Conservation (phyloP, 257 asterid species). For the Solanum gandarillasii region DNA sequence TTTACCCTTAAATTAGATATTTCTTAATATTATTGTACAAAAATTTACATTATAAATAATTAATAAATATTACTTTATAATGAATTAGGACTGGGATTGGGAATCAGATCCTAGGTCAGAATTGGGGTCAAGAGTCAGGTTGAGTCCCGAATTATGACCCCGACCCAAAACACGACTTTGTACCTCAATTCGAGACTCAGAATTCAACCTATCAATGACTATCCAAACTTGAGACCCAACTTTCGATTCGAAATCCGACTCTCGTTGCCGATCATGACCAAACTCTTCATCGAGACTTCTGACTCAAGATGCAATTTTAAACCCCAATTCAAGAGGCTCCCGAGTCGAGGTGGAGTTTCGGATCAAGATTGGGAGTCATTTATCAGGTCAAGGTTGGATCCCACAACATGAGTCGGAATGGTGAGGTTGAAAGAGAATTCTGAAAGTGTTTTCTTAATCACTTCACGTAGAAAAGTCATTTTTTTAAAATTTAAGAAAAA, state of each 20-base stretch:
- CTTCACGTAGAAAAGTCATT: no score
- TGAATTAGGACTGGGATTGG: background rate
- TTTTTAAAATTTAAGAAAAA: no score
- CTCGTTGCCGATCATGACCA: background rate
- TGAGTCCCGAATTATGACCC: background rate
- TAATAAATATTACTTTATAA: background rate
- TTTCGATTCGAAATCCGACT: background rate
- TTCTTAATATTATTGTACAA: background rate
- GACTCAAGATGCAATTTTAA: background rate
- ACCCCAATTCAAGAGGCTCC: background rate
- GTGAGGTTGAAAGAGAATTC: background rate
- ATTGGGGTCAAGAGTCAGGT: background rate
- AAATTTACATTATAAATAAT: background rate
- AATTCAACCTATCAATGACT: no score
- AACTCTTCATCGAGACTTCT: no score
- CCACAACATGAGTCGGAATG: fast-evolving
- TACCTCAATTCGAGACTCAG: background rate
- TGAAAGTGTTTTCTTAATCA: no score
- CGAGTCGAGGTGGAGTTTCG: background rate
- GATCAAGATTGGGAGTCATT: background rate
- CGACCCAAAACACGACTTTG: no score
- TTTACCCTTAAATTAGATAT: background rate
- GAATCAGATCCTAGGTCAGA: background rate
- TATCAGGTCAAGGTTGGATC: background rate
- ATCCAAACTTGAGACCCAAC: background rate